Percentiles rank a stretch among this genome's conserved stretches.
Conservation (phyloP, 176 grass and related monocot species). For the Bolboschoenus planiculmis region DNA sequence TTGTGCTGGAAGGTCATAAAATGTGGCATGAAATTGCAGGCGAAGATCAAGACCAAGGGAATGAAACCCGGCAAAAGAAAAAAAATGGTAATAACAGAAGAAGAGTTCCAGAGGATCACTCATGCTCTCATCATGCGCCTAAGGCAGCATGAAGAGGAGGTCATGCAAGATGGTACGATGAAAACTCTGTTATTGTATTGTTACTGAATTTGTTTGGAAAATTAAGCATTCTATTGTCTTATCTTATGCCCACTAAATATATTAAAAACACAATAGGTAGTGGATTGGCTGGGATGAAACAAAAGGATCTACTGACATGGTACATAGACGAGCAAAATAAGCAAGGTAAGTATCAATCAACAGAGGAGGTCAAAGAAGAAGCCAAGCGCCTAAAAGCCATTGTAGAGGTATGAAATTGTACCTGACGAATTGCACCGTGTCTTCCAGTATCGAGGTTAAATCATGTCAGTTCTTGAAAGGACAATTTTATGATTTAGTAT, state of each 20-base stretch:
- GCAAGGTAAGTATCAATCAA: conserved; percentile 59
- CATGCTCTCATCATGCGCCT: conserved; percentile 84
- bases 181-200: conserved; percentile 24
- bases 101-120: conserved; percentile 89
- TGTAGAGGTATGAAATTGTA: conserved; percentile 51
- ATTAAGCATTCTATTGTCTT: background rate
- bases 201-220: background rate
- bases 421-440: background rate
- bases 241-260: background rate
- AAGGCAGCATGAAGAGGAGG: conserved; percentile 69
- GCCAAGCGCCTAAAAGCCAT: conserved; percentile 90
- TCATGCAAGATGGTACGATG: conserved; percentile 61
- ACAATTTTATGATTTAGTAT: background rate
- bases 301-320: conserved; percentile 92
- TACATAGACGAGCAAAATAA: conserved; percentile 92
- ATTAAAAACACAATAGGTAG: conserved; percentile 32
- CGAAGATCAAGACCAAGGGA: conserved; percentile 37
- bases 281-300: conserved; percentile 90
- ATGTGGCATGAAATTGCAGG: conserved; percentile 18
- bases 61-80: conserved; percentile 46
- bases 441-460: background rate
- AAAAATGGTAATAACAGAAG: conserved; percentile 94
- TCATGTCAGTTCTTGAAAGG: background rate
- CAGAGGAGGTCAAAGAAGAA: conserved; percentile 92
- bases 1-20: background rate